phyloP scores from a whole-genome alignment of 305 asterid species.

The Ilex paraguariensis region DNA sequence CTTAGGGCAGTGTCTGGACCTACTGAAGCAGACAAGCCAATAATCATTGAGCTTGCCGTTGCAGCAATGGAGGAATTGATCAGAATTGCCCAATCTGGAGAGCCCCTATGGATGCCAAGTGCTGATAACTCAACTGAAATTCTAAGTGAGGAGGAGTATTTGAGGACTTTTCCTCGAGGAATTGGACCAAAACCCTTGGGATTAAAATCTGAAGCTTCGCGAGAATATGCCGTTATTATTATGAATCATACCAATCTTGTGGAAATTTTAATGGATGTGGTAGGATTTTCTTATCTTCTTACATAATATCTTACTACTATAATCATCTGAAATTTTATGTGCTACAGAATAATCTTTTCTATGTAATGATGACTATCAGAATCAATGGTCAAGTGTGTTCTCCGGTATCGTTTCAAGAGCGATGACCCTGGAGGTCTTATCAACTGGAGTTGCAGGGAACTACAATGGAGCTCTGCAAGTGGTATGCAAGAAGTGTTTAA shows the following conservation, averaged over 20 bases:
- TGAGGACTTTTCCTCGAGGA: slow-evolving; percentile 30
- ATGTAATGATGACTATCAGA: slow-evolving; percentile 16
- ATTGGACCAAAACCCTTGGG: slow-evolving; percentile 30
- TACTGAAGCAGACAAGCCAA: slow-evolving; percentile 16
- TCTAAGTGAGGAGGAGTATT: slow-evolving; percentile 38
- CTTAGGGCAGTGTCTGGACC: slow-evolving; percentile 12
- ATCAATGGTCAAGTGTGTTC: slow-evolving; percentile 46
- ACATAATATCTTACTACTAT: too few species aligned
- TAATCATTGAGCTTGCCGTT: slow-evolving; percentile 29
- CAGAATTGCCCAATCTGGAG: slow-evolving; percentile 36
- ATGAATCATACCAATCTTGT: slow-evolving; percentile 25
- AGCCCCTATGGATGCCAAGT: slow-evolving; percentile 46
- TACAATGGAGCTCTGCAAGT: slow-evolving; percentile 45
- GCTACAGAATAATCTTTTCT: too few species aligned
- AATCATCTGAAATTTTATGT: too few species aligned
- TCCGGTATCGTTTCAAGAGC: slow-evolving; percentile 45
- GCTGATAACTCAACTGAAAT: slow-evolving; percentile 16
- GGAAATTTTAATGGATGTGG: slow-evolving; percentile 55
- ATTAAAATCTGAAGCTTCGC: slow-evolving; percentile 38
- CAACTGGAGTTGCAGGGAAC: slow-evolving; percentile 42
- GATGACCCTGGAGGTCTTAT: slow-evolving; percentile 30
- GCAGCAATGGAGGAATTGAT: slow-evolving; percentile 60
- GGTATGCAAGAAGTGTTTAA: slow-evolving; percentile 23
- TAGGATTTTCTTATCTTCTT: slow-evolving; percentile 6
- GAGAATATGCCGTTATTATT: slow-evolving; percentile 26